Conservation (phyloP, 176 grass and related monocot species). For the Cenchrus fungigraminus region DNA sequence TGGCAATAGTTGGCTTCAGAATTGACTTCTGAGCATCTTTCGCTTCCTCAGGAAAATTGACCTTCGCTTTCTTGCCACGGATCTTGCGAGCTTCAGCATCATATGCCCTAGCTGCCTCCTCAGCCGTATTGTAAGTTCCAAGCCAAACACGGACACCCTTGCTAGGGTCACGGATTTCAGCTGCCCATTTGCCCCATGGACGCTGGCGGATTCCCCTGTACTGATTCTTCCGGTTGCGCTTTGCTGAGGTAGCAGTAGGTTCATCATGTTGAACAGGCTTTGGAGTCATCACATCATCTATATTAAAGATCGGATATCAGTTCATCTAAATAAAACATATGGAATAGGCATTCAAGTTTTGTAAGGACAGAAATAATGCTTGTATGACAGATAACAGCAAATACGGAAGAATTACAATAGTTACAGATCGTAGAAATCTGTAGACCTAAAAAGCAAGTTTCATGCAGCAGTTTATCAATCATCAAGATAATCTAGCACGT, state of each 20-base stretch:
- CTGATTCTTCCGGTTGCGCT: conserved; percentile 66
- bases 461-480: background rate
- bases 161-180: conserved; percentile 81
- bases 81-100: conserved; percentile 78
- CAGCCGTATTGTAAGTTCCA: conserved; percentile 82
- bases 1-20: conserved; percentile 30
- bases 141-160: conserved; percentile 93
- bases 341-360: background rate
- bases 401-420: conserved; percentile 5
- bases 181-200: conserved; percentile 86
- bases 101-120: conserved; percentile 82
- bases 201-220: conserved; percentile 77
- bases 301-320: conserved; percentile 9
- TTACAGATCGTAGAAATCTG: background rate
- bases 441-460: background rate
- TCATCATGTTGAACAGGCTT: conserved; percentile 48
- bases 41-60: conserved; percentile 74
- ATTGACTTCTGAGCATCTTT: conserved; percentile 29
- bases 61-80: conserved; percentile 83
- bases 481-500: background rate
- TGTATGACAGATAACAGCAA: background rate
- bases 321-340: conserved; percentile 20
- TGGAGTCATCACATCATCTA: conserved; percentile 43
- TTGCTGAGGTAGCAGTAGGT: conserved; percentile 30
- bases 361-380: background rate